A percentile compares a stretch with the other conserved stretches of the same genome.
These are phyloP conservation scores for Castanea crenata DNA, from an alignment of 306 rosid species.

Conservation along the genomic window DNA sequence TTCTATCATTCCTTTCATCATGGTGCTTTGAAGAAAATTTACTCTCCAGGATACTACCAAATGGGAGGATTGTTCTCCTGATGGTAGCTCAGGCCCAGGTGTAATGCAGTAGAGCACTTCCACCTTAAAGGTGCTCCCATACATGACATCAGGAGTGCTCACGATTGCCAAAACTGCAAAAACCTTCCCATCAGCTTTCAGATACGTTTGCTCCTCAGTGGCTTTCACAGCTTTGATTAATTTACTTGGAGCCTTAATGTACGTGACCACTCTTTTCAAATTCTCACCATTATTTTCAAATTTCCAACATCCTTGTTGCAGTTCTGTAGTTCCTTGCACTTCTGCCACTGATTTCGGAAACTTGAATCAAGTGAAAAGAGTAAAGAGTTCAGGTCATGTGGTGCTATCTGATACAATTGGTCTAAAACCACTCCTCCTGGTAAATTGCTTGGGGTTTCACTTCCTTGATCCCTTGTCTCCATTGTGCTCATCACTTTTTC, in stretches of 20 bases:
- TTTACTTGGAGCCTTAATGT: constrained; percentile 72
- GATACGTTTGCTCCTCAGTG: constrained; percentile 77
- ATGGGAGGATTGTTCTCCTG: constrained; percentile 70
- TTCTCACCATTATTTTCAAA: constrained; percentile 48
- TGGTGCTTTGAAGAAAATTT: constrained; percentile 88
- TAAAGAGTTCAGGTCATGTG: constrained; percentile 60
- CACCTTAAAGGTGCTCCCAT: constrained; percentile 69
- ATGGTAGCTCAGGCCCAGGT: constrained; percentile 84
- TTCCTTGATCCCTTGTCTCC: constrained; percentile 60
- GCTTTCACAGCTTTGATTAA: constrained; percentile 75
- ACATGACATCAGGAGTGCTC: constrained; percentile 86
- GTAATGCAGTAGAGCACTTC: constrained; percentile 78
- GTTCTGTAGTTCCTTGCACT: constrained; percentile 65
- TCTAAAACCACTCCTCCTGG: constrained; percentile 87
- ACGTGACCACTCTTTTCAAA: constrained; percentile 63
- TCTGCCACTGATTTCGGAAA: constrained; percentile 58
- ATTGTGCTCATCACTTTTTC: constrained; percentile 60
- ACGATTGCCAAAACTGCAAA: constrained; percentile 66
- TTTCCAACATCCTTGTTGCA: constrained; percentile 66
- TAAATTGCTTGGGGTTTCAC: constrained; percentile 67
- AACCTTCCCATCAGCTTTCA: constrained; percentile 77
- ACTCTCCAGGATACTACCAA: constrained; percentile 85
- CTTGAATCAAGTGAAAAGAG: constrained; percentile 63
- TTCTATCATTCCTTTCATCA: constrained; percentile 99
- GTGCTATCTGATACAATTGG: constrained; percentile 62